Evolutionary conservation across 2,329 filamentous ascomycete genomes (phyloP).

Genomic region (Talaromyces sp.): DNA sequence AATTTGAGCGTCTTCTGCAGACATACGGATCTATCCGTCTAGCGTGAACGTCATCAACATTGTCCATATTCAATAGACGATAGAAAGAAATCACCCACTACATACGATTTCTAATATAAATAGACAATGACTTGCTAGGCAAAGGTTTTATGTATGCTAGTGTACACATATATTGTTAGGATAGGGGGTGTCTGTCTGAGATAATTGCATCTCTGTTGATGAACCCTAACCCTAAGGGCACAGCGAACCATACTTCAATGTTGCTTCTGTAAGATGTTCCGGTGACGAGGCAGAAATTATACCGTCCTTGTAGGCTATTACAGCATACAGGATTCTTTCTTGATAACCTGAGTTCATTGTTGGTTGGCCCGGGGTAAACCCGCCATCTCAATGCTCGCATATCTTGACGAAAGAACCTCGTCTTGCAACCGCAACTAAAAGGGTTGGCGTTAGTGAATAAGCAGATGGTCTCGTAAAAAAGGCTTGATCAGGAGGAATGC

Average conservation of each 20-base stretch:
- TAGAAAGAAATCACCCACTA: not conserved
- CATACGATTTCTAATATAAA: not conserved
- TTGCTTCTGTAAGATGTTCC: not conserved
- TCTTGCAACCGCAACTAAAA: not conserved
- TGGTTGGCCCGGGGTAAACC: too few species aligned
- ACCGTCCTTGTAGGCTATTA: too few species aligned
- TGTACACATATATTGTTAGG: not conserved
- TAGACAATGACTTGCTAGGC: not conserved
- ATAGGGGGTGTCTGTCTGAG: not conserved
- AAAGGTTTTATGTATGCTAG: not conserved
- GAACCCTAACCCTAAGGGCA: not conserved
- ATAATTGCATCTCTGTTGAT: not conserved
- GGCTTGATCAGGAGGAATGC: too few species aligned
- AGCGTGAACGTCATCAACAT: slow-evolving; percentile 9
- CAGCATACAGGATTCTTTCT: too few species aligned
- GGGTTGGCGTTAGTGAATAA: too few species aligned
- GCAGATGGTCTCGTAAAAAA: too few species aligned
- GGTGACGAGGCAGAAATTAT: not conserved
- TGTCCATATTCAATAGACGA: not conserved
- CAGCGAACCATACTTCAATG: not conserved
- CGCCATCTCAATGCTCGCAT: too few species aligned
- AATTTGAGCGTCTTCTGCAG: not conserved
- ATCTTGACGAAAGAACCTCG: not conserved
- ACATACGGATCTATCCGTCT: slow-evolving; percentile 2
- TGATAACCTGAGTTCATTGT: too few species aligned